Percentiles rank a stretch among this genome's conserved stretches.
Conservation (phyloP, 805 yeast genomes). For the Candida adriatica region DNA sequence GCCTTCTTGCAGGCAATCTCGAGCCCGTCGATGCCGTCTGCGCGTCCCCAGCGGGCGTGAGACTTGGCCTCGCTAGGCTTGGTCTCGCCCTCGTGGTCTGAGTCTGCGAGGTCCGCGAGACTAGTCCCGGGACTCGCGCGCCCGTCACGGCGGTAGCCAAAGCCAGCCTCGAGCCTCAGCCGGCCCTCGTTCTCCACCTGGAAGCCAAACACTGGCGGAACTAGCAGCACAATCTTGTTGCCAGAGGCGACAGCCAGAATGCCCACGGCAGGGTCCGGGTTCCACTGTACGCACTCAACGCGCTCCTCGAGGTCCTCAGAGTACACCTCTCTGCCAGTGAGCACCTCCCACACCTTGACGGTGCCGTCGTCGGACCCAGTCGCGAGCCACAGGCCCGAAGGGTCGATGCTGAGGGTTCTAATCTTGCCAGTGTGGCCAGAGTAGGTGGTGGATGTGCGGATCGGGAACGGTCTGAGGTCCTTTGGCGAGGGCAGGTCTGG, state of each 20-base stretch:
- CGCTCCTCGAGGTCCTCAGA: slow-evolving; percentile 72
- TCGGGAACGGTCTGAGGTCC: slow-evolving; percentile 95
- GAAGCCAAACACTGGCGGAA: slow-evolving; percentile 88
- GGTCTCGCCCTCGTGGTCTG: slow-evolving; percentile 33
- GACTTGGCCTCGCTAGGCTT: slow-evolving; percentile 38
- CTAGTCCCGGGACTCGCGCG: slow-evolving; percentile 39
- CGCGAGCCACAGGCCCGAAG: slow-evolving; percentile 90
- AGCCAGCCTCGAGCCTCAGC: slow-evolving; percentile 79
- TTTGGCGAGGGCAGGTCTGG: slow-evolving; percentile 97
- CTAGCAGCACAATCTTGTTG: slow-evolving; percentile 66
- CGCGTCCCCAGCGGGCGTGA: slow-evolving; percentile 74
- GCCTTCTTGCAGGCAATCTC: slow-evolving; percentile 62
- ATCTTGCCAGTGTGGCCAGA: slow-evolving; percentile 81
- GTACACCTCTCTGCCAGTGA: slow-evolving; percentile 91
- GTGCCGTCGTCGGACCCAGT: slow-evolving; percentile 98
- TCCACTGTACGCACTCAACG: slow-evolving; percentile 82
- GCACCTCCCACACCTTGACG: slow-evolving; percentile 92
- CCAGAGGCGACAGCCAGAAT: slow-evolving; percentile 81
- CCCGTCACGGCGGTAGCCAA: slow-evolving; percentile 74
- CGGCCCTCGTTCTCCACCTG: slow-evolving; percentile 79
- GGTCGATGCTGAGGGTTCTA: slow-evolving; percentile 78
- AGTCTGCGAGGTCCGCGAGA: slow-evolving; percentile 31
- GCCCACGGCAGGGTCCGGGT: slow-evolving; percentile 71
- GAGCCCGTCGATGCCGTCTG: slow-evolving; percentile 50
- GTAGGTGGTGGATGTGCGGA: slow-evolving; percentile 75